Percentiles rank a stretch among this genome's conserved stretches.
Evolutionary conservation across 768 basidiomycete genomes (phyloP).

Genomic region (Boletellus emodensis): DNA sequence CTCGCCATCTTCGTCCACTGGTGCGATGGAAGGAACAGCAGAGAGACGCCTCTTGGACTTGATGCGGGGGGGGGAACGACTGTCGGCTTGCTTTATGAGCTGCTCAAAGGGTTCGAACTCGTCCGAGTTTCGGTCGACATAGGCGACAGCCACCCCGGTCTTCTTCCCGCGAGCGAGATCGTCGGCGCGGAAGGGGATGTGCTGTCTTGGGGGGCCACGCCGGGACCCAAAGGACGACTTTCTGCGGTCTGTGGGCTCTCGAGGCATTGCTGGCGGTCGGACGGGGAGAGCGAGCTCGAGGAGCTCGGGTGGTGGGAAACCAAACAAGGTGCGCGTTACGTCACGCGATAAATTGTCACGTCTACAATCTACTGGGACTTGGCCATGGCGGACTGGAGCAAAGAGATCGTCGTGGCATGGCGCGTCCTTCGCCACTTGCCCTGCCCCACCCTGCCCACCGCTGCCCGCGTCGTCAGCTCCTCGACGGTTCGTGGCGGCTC

Average conservation of each 20-base stretch:
- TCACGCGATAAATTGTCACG: conserved; percentile 25
- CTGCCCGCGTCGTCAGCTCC: conserved; percentile 15
- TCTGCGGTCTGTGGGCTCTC: conserved; percentile 23
- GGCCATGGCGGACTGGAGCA: conserved; percentile 22
- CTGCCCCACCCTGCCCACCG: conserved; percentile 2
- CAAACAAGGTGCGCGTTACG: conserved; percentile 25
- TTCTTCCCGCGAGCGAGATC: conserved; percentile 76
- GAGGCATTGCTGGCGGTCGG: conserved; percentile 22
- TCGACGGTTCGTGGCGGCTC: conserved; percentile 22
- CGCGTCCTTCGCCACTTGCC: neutral
- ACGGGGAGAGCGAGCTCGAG: conserved; percentile 12
- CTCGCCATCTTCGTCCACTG: conserved; percentile 57
- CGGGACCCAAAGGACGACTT: conserved; percentile 43
- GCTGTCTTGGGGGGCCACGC: conserved; percentile 58
- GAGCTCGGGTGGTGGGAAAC: conserved; percentile 9
- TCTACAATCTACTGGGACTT: neutral
- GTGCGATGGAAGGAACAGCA: conserved; percentile 31
- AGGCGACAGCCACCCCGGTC: conserved; percentile 66
- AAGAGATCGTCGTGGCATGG: conserved; percentile 4
- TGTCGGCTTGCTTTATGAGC: conserved; percentile 65
- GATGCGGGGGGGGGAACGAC: conserved; percentile 55
- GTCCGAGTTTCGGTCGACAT: conserved; percentile 70
- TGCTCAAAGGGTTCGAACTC: conserved; percentile 82
- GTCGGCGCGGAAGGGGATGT: conserved; percentile 76
- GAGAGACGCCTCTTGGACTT: conserved; percentile 48